Evolutionary conservation across 371 early-diverging fungal genomes (phyloP), one percentile per base, ranked within the genome.

Genomic region (Globomyces sp.): DNA sequence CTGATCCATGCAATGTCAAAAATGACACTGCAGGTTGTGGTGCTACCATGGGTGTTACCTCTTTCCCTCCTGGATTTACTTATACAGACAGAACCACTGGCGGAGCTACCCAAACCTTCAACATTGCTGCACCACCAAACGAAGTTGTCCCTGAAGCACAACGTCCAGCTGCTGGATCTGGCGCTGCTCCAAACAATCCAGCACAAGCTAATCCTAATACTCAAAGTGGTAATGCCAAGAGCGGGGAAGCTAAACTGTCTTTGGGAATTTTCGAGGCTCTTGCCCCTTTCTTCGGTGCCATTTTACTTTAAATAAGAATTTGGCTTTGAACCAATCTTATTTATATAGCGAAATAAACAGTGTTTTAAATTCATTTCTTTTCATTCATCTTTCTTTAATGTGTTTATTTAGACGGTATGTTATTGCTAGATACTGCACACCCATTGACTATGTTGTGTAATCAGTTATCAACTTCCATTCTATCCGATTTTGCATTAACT

Each of bases 1-100:
- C 51, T 5, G 65, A 68, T 47, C 73, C 73, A 4, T 73, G 73
- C 64, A 49, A 67, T 51, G 59, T 60, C 11, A 68, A 64, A 13
- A 41, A n/a, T 42, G 72, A 72, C 41, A 63, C 60, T 8, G 24
- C 55, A 1, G 72, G 72, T 4, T 72, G 72, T 62, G 10, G 24
- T 11, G 10, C n/a, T 8, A 66, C 70, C 24, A 24, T 71, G 45
- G 57, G 51, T 36, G 55, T 55, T 36, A 36, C 24, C 24, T 24
- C 36, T 24, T 55, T 55, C 39, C 3, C 11, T 11, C 34, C 13
- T 11, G 63, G 63, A 10, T 63, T 63, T 52, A 11, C 52, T 5
- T 63, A 51, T 50, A 51, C 48, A 13, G 48, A 63, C 13, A 5
- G 13, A 11, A 46, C 11, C 48, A 47, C 48, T 11, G 24, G 24